Evolutionary conservation across 202 grass and related monocot species (phyloP).

Genomic region (Setaria viridis): DNA sequence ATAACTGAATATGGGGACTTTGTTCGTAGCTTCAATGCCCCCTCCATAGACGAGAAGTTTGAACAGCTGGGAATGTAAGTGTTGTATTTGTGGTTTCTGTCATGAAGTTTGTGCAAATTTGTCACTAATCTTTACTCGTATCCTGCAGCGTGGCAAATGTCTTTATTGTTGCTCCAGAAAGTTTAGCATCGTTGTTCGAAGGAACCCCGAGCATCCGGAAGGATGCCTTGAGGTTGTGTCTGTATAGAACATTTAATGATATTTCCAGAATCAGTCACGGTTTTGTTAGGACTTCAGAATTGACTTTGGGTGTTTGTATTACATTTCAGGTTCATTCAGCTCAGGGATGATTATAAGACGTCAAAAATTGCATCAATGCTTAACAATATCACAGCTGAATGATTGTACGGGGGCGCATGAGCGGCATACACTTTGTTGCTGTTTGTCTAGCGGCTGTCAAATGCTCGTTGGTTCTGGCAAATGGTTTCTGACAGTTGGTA

Average conservation of each 20-base stretch:
- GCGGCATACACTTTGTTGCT: background rate
- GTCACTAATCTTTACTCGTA: slow-evolving; percentile 24
- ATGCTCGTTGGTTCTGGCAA: background rate
- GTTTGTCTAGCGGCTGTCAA: background rate
- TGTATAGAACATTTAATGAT: slow-evolving; percentile 8
- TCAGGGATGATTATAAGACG: slow-evolving; percentile 94
- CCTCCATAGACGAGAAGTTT: slow-evolving; percentile 97
- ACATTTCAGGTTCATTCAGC: slow-evolving; percentile 91
- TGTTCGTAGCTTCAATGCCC: slow-evolving; percentile 94
- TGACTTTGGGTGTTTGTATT: slow-evolving; percentile 43
- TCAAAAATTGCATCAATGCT: slow-evolving; percentile 94
- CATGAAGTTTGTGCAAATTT: background rate
- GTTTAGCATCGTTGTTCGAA: slow-evolving; percentile 92
- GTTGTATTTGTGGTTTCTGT: slow-evolving; percentile 17
- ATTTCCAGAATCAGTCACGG: background rate
- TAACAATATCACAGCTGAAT: slow-evolving; percentile 73
- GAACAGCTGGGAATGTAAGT: slow-evolving; percentile 98
- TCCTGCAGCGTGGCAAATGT: slow-evolving; percentile 88
- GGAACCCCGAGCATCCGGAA: slow-evolving; percentile 93
- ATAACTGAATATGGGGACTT: slow-evolving; percentile 99
- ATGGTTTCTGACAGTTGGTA: slow-evolving; percentile 34
- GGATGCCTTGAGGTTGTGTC: slow-evolving; percentile 79
- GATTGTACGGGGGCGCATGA: slow-evolving; percentile 22
- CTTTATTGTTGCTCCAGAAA: slow-evolving; percentile 98
- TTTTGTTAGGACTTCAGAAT: slow-evolving; percentile 23